Conservation (phyloP, 129 eudicot genomes). For the Calendula officinalis region DNA sequence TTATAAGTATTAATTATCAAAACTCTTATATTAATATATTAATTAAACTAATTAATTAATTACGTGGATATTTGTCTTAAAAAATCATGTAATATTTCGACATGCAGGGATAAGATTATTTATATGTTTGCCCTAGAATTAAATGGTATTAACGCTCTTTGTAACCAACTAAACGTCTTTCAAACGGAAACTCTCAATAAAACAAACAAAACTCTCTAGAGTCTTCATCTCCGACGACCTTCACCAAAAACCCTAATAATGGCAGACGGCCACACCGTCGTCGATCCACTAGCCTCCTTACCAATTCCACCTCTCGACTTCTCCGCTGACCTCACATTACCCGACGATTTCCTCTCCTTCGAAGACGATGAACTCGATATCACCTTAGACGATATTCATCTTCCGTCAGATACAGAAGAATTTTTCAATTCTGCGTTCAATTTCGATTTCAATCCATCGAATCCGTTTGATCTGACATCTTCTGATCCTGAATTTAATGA, state of each 20-base stretch:
- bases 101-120: no score
- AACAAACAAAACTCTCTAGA: slow-evolving; percentile 15
- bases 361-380: slow-evolving; percentile 46
- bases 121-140: no score
- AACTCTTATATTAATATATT: no score
- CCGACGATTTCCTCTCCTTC: slow-evolving; percentile 28
- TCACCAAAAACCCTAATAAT: slow-evolving; percentile 37
- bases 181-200: slow-evolving; percentile 13
- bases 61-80: no score
- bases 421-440: slow-evolving; percentile 28
- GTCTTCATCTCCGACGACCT: slow-evolving; percentile 25
- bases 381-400: slow-evolving; percentile 53
- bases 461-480: slow-evolving; percentile 14
- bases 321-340: slow-evolving; percentile 30
- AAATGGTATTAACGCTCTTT: no score
- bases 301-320: slow-evolving; percentile 47
- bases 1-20: no score
- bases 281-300: slow-evolving; percentile 29
- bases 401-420: slow-evolving; percentile 43
- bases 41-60: no score
- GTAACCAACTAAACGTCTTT: no score
- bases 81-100: no score
- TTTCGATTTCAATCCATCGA: background rate
- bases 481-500: slow-evolving; percentile 27
- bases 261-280: slow-evolving; percentile 41